Conservation (phyloP, 306 rosid genomes). For the Fragaria vesca region DNA sequence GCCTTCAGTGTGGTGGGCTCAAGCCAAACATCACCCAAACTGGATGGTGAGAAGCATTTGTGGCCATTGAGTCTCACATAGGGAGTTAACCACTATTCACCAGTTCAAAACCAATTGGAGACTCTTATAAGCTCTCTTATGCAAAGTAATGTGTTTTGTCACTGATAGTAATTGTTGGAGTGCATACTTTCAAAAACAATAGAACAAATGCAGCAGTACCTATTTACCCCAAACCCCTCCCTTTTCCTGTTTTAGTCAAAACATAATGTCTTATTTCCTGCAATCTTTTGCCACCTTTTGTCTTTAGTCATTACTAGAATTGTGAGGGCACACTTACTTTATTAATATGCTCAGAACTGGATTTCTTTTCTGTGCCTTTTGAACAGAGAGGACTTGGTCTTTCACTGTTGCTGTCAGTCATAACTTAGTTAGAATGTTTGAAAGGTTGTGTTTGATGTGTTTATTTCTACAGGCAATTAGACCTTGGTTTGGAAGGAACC, state of each 20-base stretch:
- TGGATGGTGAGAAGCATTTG: background rate
- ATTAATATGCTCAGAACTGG: background rate
- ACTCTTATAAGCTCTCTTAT: background rate
- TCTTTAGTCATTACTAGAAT: background rate
- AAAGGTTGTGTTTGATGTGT: background rate
- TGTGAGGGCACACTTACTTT: background rate
- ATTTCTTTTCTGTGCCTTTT: background rate
- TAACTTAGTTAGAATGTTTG: background rate
- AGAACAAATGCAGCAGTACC: background rate
- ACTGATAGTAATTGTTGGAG: background rate
- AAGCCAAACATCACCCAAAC: background rate
- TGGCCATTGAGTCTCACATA: background rate
- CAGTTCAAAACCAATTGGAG: background rate
- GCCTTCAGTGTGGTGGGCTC: background rate
- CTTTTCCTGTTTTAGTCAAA: background rate
- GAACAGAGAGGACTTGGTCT: conserved; percentile 2
- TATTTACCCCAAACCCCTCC: background rate
- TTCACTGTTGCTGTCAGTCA: background rate
- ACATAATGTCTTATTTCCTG: background rate
- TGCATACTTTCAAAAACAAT: background rate
- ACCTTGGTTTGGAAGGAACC: background rate
- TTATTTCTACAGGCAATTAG: background rate
- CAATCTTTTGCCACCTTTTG: background rate
- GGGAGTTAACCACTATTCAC: background rate
- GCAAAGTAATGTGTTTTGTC: background rate